phyloP scores from a whole-genome alignment of 208 protist genomes.

The Leptomonas pyrrhocoris region DNA sequence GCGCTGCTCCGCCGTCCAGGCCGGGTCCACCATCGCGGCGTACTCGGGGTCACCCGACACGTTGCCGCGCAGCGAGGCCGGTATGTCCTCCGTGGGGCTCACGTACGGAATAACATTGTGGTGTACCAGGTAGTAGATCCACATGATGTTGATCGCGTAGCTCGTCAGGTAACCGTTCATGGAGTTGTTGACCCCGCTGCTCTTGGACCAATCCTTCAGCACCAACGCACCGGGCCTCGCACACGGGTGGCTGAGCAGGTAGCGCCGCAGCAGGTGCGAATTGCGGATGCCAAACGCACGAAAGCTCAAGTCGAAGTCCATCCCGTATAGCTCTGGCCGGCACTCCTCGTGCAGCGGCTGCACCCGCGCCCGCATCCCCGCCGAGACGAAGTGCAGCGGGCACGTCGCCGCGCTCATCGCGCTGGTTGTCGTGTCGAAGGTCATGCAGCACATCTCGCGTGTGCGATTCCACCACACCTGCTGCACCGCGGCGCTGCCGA shows the following conservation, averaged over 20 bases:
- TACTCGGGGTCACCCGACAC: constrained; percentile 53
- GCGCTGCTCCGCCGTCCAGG: constrained; percentile 29
- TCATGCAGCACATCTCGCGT: constrained; percentile 68
- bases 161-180: constrained; percentile 89
- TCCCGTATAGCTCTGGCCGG: constrained; percentile 79
- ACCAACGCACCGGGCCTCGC: constrained; percentile 83
- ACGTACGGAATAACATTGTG: constrained; percentile 74
- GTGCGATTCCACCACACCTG: constrained; percentile 90
- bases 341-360: constrained; percentile 86
- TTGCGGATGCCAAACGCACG: constrained; percentile 91
- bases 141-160: constrained; percentile 92
- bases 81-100: constrained; percentile 71
- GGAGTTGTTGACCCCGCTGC: constrained; percentile 89
- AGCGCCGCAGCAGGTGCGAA: constrained; percentile 79
- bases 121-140: constrained; percentile 92
- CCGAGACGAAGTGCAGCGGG: constrained; percentile 44
- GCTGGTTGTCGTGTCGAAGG: constrained; percentile 63
- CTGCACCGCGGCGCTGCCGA: constrained; percentile 60
- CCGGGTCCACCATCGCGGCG: constrained; percentile 58
- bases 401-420: constrained; percentile 70
- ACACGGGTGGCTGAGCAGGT: constrained; percentile 81
- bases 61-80: constrained; percentile 50
- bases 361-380: constrained; percentile 60
- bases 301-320: constrained; percentile 92
- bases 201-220: constrained; percentile 93